These are phyloP conservation scores for Cardiosporidium cionae DNA, from an alignment of 169 alveolate species.

Conservation along the genomic window DNA sequence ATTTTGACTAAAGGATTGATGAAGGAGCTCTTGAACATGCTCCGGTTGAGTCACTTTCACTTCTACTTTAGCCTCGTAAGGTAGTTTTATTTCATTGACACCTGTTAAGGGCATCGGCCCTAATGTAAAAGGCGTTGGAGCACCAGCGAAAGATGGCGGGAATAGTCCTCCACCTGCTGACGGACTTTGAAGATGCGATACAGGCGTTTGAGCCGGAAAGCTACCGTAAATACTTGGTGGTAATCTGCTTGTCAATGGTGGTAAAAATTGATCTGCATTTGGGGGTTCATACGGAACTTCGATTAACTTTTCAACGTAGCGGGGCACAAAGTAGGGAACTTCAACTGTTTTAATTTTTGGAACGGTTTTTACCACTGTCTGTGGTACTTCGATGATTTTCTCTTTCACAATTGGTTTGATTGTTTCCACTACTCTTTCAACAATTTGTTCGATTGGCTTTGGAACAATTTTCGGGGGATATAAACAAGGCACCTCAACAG, in stretches of 20 bases:
- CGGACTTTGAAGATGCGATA: slow-evolving; percentile 5
- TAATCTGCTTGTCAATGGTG: slow-evolving; percentile 29
- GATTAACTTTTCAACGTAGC: slow-evolving; percentile 66
- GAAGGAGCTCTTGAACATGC: slow-evolving; percentile 10
- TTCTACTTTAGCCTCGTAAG: slow-evolving; percentile 29
- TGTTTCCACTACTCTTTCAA: slow-evolving; percentile 63
- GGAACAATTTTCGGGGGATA: slow-evolving; percentile 74
- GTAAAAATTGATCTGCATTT: slow-evolving; percentile 41
- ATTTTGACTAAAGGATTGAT: slow-evolving; percentile 2
- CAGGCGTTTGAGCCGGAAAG: slow-evolving; percentile 36
- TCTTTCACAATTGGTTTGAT: slow-evolving; percentile 65
- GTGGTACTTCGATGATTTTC: slow-evolving; percentile 62
- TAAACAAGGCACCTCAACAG: slow-evolving; percentile 69
- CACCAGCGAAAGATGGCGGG: slow-evolving; percentile 38
- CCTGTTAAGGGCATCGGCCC: slow-evolving; percentile 14
- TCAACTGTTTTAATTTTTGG: slow-evolving; percentile 67
- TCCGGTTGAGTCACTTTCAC: slow-evolving; percentile 20
- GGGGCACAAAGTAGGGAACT: slow-evolving; percentile 69
- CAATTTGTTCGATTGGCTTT: slow-evolving; percentile 57
- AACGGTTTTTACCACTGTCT: slow-evolving; percentile 61
- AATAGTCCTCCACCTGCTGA: slow-evolving; percentile 25
- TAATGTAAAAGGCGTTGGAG: slow-evolving; percentile 12
- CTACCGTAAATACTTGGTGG: slow-evolving; percentile 41
- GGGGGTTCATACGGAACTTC: slow-evolving; percentile 67
- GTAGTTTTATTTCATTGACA: slow-evolving; percentile 9